phyloP scores from a whole-genome alignment of 2,329 filamentous ascomycete species.

The Xylariaceae sp. region DNA sequence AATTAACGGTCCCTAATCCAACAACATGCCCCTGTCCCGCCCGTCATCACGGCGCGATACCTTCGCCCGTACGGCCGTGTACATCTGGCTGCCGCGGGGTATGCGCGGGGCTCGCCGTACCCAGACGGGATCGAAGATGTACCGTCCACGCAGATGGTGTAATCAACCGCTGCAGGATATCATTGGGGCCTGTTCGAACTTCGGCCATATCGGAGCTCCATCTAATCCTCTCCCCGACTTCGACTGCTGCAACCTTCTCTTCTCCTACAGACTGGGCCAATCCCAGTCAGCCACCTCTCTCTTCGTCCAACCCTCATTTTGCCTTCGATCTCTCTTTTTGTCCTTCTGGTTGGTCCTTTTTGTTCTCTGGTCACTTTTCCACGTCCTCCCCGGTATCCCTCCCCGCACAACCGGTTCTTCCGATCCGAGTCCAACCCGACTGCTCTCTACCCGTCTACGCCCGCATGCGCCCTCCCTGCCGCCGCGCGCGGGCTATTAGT shows the following conservation, averaged over 20 bases:
- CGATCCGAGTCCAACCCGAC: neutral
- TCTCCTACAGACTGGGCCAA: neutral
- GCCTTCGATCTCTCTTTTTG: no score
- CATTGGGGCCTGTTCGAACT: conserved; percentile 4
- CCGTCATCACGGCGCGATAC: neutral
- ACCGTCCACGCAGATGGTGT: neutral
- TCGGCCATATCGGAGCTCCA: conserved; percentile 20
- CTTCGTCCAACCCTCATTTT: neutral
- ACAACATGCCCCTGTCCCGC: neutral
- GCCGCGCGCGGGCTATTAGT: neutral
- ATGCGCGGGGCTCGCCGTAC: neutral
- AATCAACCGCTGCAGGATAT: neutral
- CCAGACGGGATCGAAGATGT: neutral
- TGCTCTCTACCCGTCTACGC: neutral
- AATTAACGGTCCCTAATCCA: neutral
- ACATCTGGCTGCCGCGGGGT: neutral
- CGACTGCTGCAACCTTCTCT: neutral
- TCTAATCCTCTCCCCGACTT: conserved; percentile 1
- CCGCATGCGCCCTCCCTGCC: neutral
- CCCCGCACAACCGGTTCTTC: conserved; percentile 15
- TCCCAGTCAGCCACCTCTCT: conserved; percentile 4
- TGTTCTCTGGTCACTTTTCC: neutral
- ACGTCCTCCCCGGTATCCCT: neutral
- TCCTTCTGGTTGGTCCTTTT: neutral
- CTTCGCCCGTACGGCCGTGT: neutral